Evolutionary conservation across 495 filamentous ascomycete species (phyloP), one percentile per base, ranked within the genome.

Genomic region (Jackrogersella minutella): DNA sequence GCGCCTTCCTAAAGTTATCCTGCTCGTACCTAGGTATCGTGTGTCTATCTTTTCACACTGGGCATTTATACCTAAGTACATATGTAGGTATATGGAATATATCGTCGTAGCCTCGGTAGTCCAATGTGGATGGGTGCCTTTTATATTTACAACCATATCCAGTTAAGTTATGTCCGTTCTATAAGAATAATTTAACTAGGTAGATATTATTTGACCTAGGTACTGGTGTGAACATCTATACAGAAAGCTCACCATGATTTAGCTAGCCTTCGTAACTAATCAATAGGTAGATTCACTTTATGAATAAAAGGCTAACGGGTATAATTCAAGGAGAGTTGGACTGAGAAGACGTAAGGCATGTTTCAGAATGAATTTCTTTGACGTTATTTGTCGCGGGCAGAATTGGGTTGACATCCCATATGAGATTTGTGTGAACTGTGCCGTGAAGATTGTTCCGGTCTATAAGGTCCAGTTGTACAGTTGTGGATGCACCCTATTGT

Each of bases 391-490:
- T 37, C 28, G 10, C 22, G 5, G 16, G 16, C 0, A 47, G 41
- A 47, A 5, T 26, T 50, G 28, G 31, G 9, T 14, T 26, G 22
- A 44, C 21, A 54, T 43, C 9, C 16, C n/a, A n/a, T n/a, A n/a
- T n/a, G n/a, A 14, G 22, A 21, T 52, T 57, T 46, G 33, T 44
- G 46, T 28, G 65, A 62, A 58, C 33, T 43, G 53, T 46, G 53
- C 3, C 43, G 47, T 69, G 19, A 44, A 37, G 36, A 43, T 44
- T 64, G 36, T 57, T 64, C 31, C 50, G 33, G 28, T 65, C 66
- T 64, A 65, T 58, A 57, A 62, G 36, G 51, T 58, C 47, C 61
- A 69, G 31, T 34, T 62, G 56, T 65, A 54, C 51, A 65, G 21
- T 65, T 30, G 57, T 43, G 37, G 21, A 30, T 41, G 7, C 55